phyloP scores from a whole-genome alignment of 352 stramenopile species.

The Thalassiosira allenii region DNA sequence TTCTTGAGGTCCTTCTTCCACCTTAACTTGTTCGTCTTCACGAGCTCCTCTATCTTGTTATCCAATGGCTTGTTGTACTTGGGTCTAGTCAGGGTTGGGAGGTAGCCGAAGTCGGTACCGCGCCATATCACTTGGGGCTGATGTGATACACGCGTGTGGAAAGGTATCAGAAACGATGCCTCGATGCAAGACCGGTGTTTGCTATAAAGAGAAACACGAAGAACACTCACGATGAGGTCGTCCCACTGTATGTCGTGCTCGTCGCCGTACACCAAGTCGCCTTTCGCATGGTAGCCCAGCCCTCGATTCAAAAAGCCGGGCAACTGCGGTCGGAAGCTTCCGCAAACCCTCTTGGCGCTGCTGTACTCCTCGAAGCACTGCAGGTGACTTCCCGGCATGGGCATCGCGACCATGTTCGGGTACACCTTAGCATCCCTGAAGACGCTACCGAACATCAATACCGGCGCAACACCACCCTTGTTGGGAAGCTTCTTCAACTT shows the following conservation, averaged over 20 bases:
- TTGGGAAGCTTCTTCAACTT: not conserved
- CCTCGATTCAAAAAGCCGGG: too few species aligned
- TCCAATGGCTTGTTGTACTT: not conserved
- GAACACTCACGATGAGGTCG: slow-evolving; percentile 18
- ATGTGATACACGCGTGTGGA: too few species aligned
- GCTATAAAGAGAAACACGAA: too few species aligned
- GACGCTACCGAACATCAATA: slow-evolving; percentile 26
- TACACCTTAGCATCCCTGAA: not conserved
- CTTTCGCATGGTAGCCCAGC: too few species aligned
- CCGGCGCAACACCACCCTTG: not conserved
- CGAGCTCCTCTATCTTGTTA: not conserved
- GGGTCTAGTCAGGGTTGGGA: not conserved
- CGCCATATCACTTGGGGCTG: slow-evolving; percentile 32
- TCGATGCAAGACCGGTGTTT: too few species aligned
- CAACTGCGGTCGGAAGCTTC: not conserved
- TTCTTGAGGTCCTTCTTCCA: not conserved
- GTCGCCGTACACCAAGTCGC: not conserved
- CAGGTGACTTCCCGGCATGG: slow-evolving; percentile 24
- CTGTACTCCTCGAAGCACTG: slow-evolving; percentile 18
- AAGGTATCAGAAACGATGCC: too few species aligned
- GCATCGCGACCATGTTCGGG: slow-evolving; percentile 32
- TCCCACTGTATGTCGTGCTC: slow-evolving; percentile 7
- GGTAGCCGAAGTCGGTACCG: slow-evolving; percentile 30
- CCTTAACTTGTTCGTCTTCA: not conserved
- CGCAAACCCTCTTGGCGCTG: not conserved